Evolutionary conservation across 129 eudicot species (phyloP).

Genomic region (Artemisia tridentata): DNA sequence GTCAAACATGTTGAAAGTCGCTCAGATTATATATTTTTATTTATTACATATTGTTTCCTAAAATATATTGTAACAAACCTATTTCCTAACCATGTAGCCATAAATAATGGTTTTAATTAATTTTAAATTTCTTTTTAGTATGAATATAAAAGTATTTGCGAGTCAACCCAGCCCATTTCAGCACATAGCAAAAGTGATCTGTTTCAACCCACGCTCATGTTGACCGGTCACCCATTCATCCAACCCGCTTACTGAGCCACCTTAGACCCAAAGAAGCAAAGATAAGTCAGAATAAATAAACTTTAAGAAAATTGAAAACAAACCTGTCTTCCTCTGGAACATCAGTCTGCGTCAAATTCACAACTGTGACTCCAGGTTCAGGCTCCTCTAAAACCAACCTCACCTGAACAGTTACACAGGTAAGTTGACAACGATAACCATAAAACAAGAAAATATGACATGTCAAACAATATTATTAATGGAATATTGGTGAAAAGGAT

Average conservation of each 20-base stretch:
- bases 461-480: background rate
- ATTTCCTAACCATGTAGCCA: no score
- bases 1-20: no score
- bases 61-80: no score
- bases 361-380: slow-evolving; percentile 75
- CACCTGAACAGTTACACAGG: slow-evolving; percentile 45
- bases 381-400: slow-evolving; percentile 86
- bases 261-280: no score
- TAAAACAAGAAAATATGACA: no score
- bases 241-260: no score
- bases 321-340: slow-evolving; percentile 97
- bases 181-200: background rate
- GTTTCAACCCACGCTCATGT: background rate
- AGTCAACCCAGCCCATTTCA: background rate
- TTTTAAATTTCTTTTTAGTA: no score
- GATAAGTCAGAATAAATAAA: background rate
- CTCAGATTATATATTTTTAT: no score
- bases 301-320: background rate
- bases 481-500: background rate
- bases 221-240: background rate
- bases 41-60: no score
- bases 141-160: no score
- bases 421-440: no score
- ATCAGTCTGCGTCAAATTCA: slow-evolving; percentile 76
- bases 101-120: no score